A percentile compares a stretch with the other conserved stretches of the same genome.
These are phyloP conservation scores for Monoraphidium neglectum DNA, from an alignment of 139 green algal genomes.

Conservation along the genomic window DNA sequence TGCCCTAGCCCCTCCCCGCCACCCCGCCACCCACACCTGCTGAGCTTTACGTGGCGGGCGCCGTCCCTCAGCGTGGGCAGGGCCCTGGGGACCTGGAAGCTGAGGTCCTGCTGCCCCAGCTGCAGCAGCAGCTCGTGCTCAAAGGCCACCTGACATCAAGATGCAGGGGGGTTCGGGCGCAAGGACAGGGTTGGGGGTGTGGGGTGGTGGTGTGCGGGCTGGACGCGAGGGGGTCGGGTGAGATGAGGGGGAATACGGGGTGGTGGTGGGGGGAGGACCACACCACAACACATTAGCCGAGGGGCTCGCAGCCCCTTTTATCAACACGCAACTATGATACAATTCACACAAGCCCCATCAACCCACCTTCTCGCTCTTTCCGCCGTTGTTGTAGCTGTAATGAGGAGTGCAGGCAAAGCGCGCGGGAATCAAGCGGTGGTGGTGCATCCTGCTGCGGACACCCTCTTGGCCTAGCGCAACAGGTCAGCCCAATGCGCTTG, in stretches of 20 bases:
- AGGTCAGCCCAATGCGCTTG: no score
- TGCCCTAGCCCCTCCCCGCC: no score
- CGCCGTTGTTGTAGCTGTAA: constrained; percentile 68
- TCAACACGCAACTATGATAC: neutral
- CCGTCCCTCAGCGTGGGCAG: constrained; percentile 27
- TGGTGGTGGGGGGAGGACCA: neutral
- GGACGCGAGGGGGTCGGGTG: neutral
- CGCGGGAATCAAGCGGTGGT: no score
- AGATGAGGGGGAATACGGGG: neutral
- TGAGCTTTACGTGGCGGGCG: constrained; percentile 47
- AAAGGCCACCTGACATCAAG: constrained; percentile 24
- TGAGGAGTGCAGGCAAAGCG: no score
- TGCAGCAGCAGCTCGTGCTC: constrained; percentile 51
- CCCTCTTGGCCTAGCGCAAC: no score
- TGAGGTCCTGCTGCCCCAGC: constrained; percentile 40
- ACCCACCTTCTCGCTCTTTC: constrained; percentile 49
- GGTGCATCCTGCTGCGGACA: no score
- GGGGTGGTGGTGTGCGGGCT: no score
- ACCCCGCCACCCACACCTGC: no score
- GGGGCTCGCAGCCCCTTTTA: neutral
- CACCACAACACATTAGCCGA: no score
- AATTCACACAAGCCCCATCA: neutral
- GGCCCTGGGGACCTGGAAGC: constrained; percentile 45
- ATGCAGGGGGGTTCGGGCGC: neutral
- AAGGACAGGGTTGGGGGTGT: neutral